Conservation (phyloP, 768 basidiomycete species). For the Boletus subparvulus region DNA sequence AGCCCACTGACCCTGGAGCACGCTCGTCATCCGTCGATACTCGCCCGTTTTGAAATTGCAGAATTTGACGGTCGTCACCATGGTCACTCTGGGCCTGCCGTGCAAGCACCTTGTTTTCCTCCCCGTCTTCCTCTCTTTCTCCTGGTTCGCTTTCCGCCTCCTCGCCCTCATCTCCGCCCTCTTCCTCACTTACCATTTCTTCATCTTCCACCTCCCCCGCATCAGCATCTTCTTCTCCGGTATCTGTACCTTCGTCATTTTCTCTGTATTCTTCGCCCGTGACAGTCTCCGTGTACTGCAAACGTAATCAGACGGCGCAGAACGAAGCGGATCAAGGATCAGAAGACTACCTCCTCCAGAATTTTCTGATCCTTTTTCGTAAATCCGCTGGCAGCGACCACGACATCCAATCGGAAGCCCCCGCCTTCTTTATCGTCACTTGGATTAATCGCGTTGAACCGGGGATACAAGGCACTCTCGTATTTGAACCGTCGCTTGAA, state of each 20-base stretch:
- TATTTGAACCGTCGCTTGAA: conserved; percentile 90
- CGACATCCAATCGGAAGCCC: conserved; percentile 79
- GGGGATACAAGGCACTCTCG: conserved; percentile 86
- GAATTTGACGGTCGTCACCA: conserved; percentile 13
- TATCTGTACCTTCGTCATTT: conserved; percentile 28
- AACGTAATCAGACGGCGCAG: conserved; percentile 23
- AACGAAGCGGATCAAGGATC: conserved; percentile 18
- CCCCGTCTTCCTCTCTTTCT: conserved; percentile 34
- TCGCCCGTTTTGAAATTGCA: conserved; percentile 15
- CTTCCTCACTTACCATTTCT: conserved; percentile 26
- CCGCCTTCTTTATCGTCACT: conserved; percentile 41
- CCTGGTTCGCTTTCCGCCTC: conserved; percentile 40
- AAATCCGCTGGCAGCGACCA: conserved; percentile 94
- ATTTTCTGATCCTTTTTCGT: conserved; percentile 76
- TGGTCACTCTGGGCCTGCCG: conserved; percentile 1
- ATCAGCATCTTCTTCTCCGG: conserved; percentile 38
- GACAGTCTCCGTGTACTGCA: conserved; percentile 67
- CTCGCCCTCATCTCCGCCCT: conserved; percentile 36
- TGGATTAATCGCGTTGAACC: conserved; percentile 53
- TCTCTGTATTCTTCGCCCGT: conserved; percentile 35
- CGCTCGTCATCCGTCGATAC: background rate
- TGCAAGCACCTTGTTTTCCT: conserved; percentile 26
- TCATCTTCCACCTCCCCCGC: conserved; percentile 41
- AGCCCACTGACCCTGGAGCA: background rate
- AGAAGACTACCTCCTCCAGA: conserved; percentile 72